A percentile compares a stretch with the other conserved stretches of the same genome.
Evolutionary conservation across 768 basidiomycete species (phyloP).

Genomic region (Kwoniella sp.): DNA sequence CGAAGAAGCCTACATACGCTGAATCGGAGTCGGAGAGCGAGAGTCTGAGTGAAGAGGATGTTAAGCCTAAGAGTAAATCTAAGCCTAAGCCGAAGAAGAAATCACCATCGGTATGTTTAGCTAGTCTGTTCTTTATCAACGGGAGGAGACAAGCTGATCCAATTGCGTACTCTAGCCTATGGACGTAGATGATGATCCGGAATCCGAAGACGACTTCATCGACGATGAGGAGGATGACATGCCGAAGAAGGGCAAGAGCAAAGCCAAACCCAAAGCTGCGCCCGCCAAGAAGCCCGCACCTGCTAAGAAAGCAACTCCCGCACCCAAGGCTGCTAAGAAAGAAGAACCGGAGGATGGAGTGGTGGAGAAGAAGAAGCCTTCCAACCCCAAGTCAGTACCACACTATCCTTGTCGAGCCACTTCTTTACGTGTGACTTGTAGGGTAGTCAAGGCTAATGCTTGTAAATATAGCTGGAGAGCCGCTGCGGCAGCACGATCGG

Average conservation of each 20-base stretch:
- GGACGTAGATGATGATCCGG: slow-evolving; percentile 36
- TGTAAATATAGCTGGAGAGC: slow-evolving; percentile 56
- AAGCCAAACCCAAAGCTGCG: slow-evolving; percentile 31
- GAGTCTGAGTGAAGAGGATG: slow-evolving; percentile 22
- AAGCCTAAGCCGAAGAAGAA: slow-evolving; percentile 20
- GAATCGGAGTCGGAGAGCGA: slow-evolving; percentile 14
- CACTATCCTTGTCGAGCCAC: no score
- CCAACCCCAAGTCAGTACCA: slow-evolving; percentile 58
- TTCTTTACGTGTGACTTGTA: no score
- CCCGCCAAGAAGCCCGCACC: slow-evolving; percentile 22
- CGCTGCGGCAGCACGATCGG: slow-evolving; percentile 30
- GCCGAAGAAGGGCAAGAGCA: slow-evolving; percentile 32
- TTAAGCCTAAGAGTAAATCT: slow-evolving; percentile 21
- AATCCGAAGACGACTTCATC: slow-evolving; percentile 28
- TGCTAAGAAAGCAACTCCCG: slow-evolving; percentile 31
- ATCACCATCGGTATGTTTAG: slow-evolving; percentile 27
- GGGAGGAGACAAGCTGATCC: slow-evolving; percentile 7
- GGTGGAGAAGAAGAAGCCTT: slow-evolving; percentile 48
- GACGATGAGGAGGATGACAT: slow-evolving; percentile 41
- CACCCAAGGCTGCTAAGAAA: slow-evolving; percentile 19
- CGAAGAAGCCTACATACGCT: slow-evolving; percentile 23
- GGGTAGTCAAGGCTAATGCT: neutral
- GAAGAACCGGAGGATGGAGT: slow-evolving; percentile 29
- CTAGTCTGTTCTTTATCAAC: neutral
- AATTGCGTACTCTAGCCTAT: slow-evolving; percentile 28